Base-by-base conservation (phyloP, 2,329 filamentous ascomycete species). In the Coniochaeta prunicola region DNA sequence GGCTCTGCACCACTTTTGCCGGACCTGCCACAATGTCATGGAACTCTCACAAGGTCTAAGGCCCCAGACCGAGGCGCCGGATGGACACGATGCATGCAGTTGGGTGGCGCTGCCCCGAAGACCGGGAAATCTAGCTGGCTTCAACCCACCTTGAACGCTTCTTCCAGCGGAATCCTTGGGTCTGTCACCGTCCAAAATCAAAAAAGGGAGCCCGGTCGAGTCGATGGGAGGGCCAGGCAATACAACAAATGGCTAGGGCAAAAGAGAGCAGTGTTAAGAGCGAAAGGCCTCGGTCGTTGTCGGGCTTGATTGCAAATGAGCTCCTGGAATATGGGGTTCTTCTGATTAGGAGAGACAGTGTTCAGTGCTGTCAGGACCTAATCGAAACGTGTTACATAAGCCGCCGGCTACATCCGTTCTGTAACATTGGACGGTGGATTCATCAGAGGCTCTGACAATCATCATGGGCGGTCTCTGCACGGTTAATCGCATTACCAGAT, bases 371-470 rank as follows among this genome's bases (percentile, higher is more conserved):
- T 24, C 42, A 50, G 38, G 42, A 58, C 58, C 59, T 59, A 60
- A 59, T 59, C 53, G 56, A 60, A 53, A 56, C 56, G 59, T 53
- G 31, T 64, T 65, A 65, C 61, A 59, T 65, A 63, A 65, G 61
- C 64, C n/a, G n/a, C n/a, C 56, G 48, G 42, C 34, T 55, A 53
- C 59, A 59, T 58, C 60, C 58, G 58, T 24, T 17, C 40, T 45
- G 5, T 15, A 38, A 45, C 17, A 10, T 8, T 45, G 13, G n/a
- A 45, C n/a, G n/a, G 17, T n/a, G 21, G 6, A 24, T 26, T 45
- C 19, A 45, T n/a, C n/a, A n/a, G n/a, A n/a, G n/a, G n/a, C n/a
- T n/a, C n/a, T n/a, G n/a, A n/a, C n/a, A n/a, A n/a, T n/a, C n/a
- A n/a, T 50, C 38, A 34, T 28, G 33, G 53, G n/a, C 15, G 42